phyloP scores from a whole-genome alignment of 164 flowering plant species.

The Stephania japonica region DNA sequence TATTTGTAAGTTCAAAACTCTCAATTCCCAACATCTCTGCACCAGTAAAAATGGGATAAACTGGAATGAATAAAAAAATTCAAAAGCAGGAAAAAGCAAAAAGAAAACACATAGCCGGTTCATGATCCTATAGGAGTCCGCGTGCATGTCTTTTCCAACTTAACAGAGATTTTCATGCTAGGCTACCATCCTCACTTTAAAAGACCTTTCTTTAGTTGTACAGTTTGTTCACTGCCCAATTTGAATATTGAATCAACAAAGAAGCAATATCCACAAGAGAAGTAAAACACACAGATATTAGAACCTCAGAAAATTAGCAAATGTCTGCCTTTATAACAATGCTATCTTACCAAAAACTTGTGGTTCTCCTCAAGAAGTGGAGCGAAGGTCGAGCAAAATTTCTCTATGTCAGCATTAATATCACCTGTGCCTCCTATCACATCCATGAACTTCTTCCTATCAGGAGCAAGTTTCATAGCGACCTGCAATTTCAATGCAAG shows the following conservation, averaged over 20 bases:
- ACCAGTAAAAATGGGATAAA: neutral
- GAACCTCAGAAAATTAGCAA: neutral
- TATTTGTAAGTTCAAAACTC: neutral
- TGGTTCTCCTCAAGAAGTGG: conserved; percentile 77
- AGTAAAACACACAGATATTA: neutral
- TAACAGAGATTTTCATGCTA: neutral
- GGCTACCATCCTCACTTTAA: neutral
- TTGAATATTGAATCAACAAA: neutral
- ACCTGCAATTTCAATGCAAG: conserved; percentile 34
- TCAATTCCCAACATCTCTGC: neutral
- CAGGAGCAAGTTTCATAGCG: conserved; percentile 94
- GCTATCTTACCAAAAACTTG: conserved; percentile 69
- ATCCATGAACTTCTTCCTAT: conserved; percentile 89
- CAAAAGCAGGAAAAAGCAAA: neutral
- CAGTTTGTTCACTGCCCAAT: neutral
- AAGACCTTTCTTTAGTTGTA: neutral
- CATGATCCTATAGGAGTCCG: neutral
- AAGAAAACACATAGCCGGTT: neutral
- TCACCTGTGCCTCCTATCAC: conserved; percentile 63
- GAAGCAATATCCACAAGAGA: neutral
- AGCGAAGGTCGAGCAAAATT: conserved; percentile 54
- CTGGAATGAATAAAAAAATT: neutral
- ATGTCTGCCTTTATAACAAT: neutral
- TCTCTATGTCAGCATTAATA: conserved; percentile 59
- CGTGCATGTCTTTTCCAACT: neutral